Conservation (phyloP, 1,284 basidiomycete species). For the Tausonia pullulans region DNA sequence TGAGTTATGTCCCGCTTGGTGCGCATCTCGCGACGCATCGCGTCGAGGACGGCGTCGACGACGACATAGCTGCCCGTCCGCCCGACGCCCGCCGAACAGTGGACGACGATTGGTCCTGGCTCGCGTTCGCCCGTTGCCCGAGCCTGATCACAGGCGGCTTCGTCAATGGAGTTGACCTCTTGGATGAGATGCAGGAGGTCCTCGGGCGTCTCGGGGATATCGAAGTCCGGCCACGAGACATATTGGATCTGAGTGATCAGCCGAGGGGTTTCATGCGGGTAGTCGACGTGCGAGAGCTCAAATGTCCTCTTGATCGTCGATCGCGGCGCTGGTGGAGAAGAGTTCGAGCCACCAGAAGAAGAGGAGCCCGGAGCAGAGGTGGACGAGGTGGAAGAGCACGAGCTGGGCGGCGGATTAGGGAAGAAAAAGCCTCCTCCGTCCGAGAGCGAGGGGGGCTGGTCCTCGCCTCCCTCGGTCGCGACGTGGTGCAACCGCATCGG, state of each 20-base stretch:
- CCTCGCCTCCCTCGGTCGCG: conserved; percentile 46
- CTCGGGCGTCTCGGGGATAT: conserved; percentile 70
- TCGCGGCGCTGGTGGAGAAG: background rate
- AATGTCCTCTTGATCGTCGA: conserved; percentile 56
- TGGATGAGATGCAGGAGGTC: conserved; percentile 59
- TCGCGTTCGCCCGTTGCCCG: background rate
- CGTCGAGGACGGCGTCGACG: conserved; percentile 74
- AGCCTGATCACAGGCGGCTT: conserved; percentile 19
- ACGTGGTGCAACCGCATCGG: conserved; percentile 52
- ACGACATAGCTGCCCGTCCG: conserved; percentile 85
- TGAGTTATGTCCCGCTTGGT: conserved; percentile 13
- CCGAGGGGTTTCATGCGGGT: conserved; percentile 49
- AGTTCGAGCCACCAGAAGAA: background rate
- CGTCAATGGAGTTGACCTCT: conserved; percentile 41
- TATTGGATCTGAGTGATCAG: conserved; percentile 65
- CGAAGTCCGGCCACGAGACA: conserved; percentile 86
- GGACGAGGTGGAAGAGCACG: background rate
- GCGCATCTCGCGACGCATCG: conserved; percentile 51
- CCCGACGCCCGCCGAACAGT: conserved; percentile 84
- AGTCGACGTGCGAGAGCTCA: conserved; percentile 48
- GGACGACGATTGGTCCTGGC: conserved; percentile 26
- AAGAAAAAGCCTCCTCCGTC: conserved; percentile 33
- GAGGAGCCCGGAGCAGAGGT: background rate
- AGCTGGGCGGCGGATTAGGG: conserved; percentile 20
- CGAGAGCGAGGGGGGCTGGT: conserved; percentile 23